Evolutionary conservation across 768 basidiomycete species (phyloP).

Genomic region (Lentinula guzmanii): DNA sequence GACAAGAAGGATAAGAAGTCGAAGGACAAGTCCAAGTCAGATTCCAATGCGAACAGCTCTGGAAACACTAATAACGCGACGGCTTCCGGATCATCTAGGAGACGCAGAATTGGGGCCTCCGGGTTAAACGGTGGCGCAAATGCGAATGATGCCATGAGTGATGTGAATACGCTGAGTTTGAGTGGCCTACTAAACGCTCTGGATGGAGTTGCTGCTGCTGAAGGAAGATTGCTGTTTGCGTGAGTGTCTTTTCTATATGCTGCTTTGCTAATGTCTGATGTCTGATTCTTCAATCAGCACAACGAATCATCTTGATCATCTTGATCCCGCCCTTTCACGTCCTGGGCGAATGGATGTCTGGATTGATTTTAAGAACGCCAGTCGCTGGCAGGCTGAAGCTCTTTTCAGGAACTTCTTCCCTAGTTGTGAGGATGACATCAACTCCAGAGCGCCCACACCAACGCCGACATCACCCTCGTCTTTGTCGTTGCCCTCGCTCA

Average conservation of each 20-base stretch:
- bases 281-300: constrained; percentile 2
- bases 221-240: constrained; percentile 87
- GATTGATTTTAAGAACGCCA: constrained; percentile 86
- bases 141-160: constrained; percentile 56
- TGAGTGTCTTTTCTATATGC: constrained; percentile 33
- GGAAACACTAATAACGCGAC: not conserved
- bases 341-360: constrained; percentile 92
- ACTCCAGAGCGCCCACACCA: not conserved
- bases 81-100: constrained; percentile 19
- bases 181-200: constrained; percentile 81
- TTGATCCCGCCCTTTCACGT: constrained; percentile 88
- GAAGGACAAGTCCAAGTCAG: constrained; percentile 8
- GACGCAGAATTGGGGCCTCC: constrained; percentile 12
- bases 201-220: constrained; percentile 82
- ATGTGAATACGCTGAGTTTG: constrained; percentile 75
- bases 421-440: constrained; percentile 42
- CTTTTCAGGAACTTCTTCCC: constrained; percentile 92
- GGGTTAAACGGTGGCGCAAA: constrained; percentile 34
- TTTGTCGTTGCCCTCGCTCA: not conserved
- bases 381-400: constrained; percentile 78
- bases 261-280: not conserved
- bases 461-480: not conserved
- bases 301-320: constrained; percentile 42
- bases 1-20: constrained; percentile 25
- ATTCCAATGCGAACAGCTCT: not conserved